A percentile compares a stretch with the other conserved stretches of the same genome.
These are phyloP conservation scores for Neonectria punicea DNA, from an alignment of 2,329 filamentous ascomycete species.

Conservation along the genomic window DNA sequence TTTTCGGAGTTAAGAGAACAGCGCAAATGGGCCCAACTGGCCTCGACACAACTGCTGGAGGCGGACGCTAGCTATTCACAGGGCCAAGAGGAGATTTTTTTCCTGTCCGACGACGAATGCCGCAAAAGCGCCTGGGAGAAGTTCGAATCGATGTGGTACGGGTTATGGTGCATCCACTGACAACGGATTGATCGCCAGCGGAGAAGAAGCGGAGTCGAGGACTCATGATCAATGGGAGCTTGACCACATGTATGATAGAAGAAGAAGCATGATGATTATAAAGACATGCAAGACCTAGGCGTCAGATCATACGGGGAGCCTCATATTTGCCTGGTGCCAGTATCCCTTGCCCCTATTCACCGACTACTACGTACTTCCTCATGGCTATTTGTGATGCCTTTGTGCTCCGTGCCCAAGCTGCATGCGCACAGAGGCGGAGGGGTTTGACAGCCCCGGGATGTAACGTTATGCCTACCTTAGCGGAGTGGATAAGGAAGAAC, in stretches of 20 bases:
- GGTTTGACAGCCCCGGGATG: conserved; percentile 18
- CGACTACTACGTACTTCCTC: background rate
- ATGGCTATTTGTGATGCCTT: background rate
- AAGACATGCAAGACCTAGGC: background rate
- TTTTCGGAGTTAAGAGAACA: background rate
- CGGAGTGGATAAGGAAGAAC: background rate
- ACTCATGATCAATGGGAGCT: background rate
- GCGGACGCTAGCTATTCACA: background rate
- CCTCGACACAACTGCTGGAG: background rate
- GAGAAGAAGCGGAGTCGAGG: background rate
- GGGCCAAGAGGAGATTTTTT: background rate
- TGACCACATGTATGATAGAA: background rate
- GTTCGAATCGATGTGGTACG: background rate
- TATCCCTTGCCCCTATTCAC: background rate
- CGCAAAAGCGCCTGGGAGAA: background rate
- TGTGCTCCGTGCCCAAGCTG: background rate
- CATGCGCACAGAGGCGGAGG: background rate
- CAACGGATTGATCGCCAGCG: conserved; percentile 2
- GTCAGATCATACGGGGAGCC: background rate
- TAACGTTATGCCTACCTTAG: conserved; percentile 7
- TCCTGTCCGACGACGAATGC: background rate
- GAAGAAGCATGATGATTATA: background rate
- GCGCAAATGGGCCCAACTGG: background rate
- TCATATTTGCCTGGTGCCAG: no score
- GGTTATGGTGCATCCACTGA: conserved; percentile 6